phyloP scores from a whole-genome alignment of 1,139 yeast species.

The Sugiyamaella neomexicana region DNA sequence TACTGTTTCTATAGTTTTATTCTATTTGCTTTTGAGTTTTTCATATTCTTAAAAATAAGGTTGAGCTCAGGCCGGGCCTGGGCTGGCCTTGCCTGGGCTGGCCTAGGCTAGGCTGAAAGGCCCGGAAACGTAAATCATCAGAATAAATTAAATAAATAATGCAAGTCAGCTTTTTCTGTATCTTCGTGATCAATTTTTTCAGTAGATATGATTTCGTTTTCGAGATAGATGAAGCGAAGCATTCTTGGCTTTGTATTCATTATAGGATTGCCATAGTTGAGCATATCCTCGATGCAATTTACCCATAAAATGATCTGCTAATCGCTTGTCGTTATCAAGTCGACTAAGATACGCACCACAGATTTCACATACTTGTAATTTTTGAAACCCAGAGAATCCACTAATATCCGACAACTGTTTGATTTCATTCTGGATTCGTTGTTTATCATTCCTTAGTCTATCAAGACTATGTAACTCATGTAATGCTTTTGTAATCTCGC shows the following conservation, averaged over 20 bases:
- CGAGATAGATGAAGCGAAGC: constrained; percentile 6
- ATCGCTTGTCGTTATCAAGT: constrained; percentile 81
- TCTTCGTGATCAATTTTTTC: no score
- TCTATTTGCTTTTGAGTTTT: no score
- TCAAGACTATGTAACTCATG: constrained; percentile 45
- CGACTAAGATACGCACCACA: constrained; percentile 92
- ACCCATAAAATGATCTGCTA: constrained; percentile 91
- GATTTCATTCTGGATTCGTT: constrained; percentile 50
- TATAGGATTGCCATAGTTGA: constrained; percentile 65
- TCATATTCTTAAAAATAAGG: no score
- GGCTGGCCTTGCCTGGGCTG: no score
- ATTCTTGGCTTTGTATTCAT: constrained; percentile 46
- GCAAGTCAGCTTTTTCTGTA: no score
- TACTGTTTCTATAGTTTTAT: background rate
- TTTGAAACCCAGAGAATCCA: constrained; percentile 87
- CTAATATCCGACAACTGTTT: constrained; percentile 65
- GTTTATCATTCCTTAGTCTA: constrained; percentile 44
- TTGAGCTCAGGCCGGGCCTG: no score
- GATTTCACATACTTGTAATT: constrained; percentile 83
- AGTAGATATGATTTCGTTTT: constrained; percentile 6
- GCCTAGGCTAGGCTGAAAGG: no score
- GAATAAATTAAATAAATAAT: no score
- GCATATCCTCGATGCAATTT: constrained; percentile 83
- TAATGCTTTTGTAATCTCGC: constrained; percentile 56
- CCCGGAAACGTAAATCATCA: no score